phyloP scores from a whole-genome alignment of 306 rosid species.

The Prunus mume region DNA sequence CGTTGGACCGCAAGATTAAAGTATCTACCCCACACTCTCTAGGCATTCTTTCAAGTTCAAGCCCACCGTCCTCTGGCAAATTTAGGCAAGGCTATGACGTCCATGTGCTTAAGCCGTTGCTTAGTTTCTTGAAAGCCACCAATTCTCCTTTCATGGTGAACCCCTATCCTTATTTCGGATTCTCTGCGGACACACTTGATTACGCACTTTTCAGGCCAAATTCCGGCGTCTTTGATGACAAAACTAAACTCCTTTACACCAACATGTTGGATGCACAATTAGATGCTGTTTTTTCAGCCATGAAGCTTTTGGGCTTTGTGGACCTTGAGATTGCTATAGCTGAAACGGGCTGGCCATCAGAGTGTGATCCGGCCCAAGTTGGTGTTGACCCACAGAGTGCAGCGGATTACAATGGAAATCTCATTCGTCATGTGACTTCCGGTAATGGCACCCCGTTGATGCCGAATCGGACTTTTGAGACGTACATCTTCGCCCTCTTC shows the following conservation, averaged over 20 bases:
- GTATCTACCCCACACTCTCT: constrained; percentile 75
- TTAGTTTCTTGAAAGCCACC: constrained; percentile 53
- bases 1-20: constrained; percentile 43
- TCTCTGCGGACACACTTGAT: constrained; percentile 41
- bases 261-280: constrained; percentile 84
- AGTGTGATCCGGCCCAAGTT: constrained; percentile 45
- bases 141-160: constrained; percentile 69
- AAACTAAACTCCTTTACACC: constrained; percentile 41
- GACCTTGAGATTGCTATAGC: constrained; percentile 65
- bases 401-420: constrained; percentile 51
- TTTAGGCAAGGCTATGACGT: constrained; percentile 83
- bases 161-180: constrained; percentile 70
- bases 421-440: constrained; percentile 53
- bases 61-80: constrained; percentile 70
- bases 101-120: constrained; percentile 63
- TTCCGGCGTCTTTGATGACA: constrained; percentile 45
- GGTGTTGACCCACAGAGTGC: constrained; percentile 48
- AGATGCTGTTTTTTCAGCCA: constrained; percentile 61
- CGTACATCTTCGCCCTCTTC: constrained; percentile 65
- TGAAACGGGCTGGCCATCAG: constrained; percentile 74
- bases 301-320: constrained; percentile 51
- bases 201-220: constrained; percentile 57
- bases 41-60: constrained; percentile 61
- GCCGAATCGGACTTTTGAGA: constrained; percentile 76
- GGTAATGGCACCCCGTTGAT: constrained; percentile 61